Evolutionary conservation across 345 rosid species (phyloP).

Genomic region (Noccaea bulbosa): DNA sequence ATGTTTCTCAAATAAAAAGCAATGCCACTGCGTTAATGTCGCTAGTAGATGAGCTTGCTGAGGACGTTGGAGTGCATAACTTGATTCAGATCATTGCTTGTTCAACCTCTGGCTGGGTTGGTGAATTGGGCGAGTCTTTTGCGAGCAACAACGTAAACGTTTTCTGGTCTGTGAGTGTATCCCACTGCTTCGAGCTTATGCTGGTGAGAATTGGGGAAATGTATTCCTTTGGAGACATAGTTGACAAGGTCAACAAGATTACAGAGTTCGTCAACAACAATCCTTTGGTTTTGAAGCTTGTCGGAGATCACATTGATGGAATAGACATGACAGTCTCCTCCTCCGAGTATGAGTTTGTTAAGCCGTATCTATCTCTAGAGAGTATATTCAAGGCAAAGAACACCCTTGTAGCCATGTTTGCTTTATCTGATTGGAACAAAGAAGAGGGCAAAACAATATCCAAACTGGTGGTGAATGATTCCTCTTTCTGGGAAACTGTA

Average conservation of each 20-base stretch:
- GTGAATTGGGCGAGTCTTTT: conserved; percentile 50
- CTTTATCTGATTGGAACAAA: conserved; percentile 50
- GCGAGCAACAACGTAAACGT: conserved; percentile 39
- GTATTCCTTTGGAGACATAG: conserved; percentile 31
- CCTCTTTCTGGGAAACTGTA: conserved; percentile 55
- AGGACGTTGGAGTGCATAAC: conserved; percentile 56
- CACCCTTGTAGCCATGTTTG: conserved; percentile 50
- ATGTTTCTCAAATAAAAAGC: conserved; percentile 44
- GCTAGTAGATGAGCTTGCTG: conserved; percentile 47
- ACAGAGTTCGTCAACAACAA: conserved; percentile 42
- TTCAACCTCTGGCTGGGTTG: conserved; percentile 63
- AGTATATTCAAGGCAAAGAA: conserved; percentile 50
- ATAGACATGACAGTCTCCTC: conserved; percentile 41
- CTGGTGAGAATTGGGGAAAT: conserved; percentile 47
- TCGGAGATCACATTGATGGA: conserved; percentile 38
- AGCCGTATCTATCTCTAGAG: conserved; percentile 53
- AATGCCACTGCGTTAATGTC: conserved; percentile 45
- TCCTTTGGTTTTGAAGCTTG: conserved; percentile 35
- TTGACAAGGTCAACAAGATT: conserved; percentile 36
- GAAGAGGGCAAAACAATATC: conserved; percentile 46
- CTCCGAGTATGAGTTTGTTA: conserved; percentile 47
- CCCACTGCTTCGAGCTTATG: conserved; percentile 63
- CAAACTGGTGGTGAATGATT: conserved; percentile 45
- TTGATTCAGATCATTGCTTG: conserved; percentile 57
- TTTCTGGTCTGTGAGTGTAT: conserved; percentile 65